These are phyloP conservation scores for Zasmidium cellare DNA, from an alignment of 2,329 filamentous ascomycete genomes.

Conservation along the genomic window DNA sequence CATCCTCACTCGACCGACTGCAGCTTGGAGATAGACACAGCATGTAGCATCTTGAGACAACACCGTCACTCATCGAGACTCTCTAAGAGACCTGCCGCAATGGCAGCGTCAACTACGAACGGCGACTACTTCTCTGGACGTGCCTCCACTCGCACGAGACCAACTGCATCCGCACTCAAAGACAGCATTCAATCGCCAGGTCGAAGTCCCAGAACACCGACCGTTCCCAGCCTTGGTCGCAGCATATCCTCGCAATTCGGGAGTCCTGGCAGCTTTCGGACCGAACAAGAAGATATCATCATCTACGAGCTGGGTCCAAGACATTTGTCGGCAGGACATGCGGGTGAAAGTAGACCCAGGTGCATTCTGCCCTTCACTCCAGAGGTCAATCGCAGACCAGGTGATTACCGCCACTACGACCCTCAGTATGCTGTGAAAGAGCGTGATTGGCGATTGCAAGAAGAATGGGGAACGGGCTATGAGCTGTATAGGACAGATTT, in stretches of 20 bases:
- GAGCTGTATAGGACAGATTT: slow-evolving; percentile 81
- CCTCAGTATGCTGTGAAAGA: slow-evolving; percentile 10
- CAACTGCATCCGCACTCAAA: slow-evolving; percentile 10
- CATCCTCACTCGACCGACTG: no score
- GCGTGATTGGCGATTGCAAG: slow-evolving; percentile 48
- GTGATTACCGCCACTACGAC: slow-evolving; percentile 67
- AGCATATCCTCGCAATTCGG: slow-evolving; percentile 61
- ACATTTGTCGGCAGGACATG: slow-evolving; percentile 78
- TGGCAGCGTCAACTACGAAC: slow-evolving; percentile 19
- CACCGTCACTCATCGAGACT: not conserved
- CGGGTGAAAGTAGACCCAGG: slow-evolving; percentile 73
- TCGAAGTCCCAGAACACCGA: slow-evolving; percentile 37
- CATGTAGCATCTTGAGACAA: not conserved
- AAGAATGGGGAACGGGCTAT: slow-evolving; percentile 63
- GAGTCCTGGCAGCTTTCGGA: slow-evolving; percentile 59
- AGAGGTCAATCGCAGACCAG: slow-evolving; percentile 72
- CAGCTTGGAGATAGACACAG: no score
- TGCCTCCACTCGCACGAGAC: slow-evolving; percentile 20
- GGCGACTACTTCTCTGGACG: slow-evolving; percentile 19
- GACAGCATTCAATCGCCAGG: slow-evolving; percentile 11
- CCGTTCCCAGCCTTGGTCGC: slow-evolving; percentile 60
- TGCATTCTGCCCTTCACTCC: slow-evolving; percentile 74
- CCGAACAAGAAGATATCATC: slow-evolving; percentile 77
- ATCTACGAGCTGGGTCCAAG: slow-evolving; percentile 82
- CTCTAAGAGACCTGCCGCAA: slow-evolving; percentile 3